Evolutionary conservation across 805 yeast genomes (phyloP).

Genomic region (Pichia thaimueangensis): DNA sequence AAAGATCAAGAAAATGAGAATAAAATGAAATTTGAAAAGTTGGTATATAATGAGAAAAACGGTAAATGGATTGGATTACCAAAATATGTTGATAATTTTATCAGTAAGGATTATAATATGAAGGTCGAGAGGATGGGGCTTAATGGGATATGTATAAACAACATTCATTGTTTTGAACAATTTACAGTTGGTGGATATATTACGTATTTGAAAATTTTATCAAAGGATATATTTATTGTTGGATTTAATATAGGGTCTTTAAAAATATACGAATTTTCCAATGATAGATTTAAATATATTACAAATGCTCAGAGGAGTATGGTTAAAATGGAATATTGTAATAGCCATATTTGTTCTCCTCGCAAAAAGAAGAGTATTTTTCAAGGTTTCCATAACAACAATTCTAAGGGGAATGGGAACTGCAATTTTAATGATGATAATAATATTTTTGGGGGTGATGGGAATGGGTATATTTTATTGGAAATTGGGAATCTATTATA

Average conservation of each 20-base stretch:
- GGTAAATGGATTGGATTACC: slow-evolving; percentile 47
- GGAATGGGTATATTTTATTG: slow-evolving; percentile 51
- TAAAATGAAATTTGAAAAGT: neutral
- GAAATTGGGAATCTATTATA: slow-evolving; percentile 45
- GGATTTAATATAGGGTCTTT: slow-evolving; percentile 56
- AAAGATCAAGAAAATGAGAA: neutral
- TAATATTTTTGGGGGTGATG: no score
- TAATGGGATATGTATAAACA: slow-evolving; percentile 32
- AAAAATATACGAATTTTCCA: slow-evolving; percentile 30
- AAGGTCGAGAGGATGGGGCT: slow-evolving; percentile 11
- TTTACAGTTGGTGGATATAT: slow-evolving; percentile 35
- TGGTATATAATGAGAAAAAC: slow-evolving; percentile 30
- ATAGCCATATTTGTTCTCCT: slow-evolving; percentile 41
- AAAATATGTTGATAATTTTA: slow-evolving; percentile 2
- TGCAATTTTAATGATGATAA: no score
- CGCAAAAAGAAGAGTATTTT: slow-evolving; percentile 14
- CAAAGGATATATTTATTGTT: slow-evolving; percentile 38
- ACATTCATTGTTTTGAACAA: slow-evolving; percentile 33
- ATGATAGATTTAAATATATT: slow-evolving; percentile 30
- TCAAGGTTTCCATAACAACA: neutral
- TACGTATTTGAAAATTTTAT: slow-evolving; percentile 33
- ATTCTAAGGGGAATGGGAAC: slow-evolving; percentile 40
- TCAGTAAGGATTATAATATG: slow-evolving; percentile 5
- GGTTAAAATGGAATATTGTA: slow-evolving; percentile 8
- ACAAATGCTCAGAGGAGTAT: slow-evolving; percentile 31